These are phyloP conservation scores for Yamadazyma siamensis DNA, from an alignment of 1,139 yeast species.

Conservation along the genomic window DNA sequence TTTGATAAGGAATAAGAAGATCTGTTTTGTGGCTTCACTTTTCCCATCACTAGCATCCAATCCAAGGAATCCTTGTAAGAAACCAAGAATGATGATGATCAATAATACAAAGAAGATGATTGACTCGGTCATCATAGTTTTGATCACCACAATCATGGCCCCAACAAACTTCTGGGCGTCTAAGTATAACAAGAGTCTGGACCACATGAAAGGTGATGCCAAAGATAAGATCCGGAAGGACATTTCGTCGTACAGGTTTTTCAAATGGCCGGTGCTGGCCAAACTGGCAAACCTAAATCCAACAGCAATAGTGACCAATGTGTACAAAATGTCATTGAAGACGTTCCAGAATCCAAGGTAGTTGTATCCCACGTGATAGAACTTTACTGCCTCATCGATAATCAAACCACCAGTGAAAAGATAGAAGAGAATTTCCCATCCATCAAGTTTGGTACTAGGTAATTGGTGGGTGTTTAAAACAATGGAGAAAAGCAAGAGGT, in stretches of 20 bases:
- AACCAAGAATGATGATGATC: slow-evolving; percentile 70
- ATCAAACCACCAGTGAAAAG: slow-evolving; percentile 65
- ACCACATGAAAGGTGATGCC: slow-evolving; percentile 88
- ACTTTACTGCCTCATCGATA: slow-evolving; percentile 63
- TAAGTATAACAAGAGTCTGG: slow-evolving; percentile 66
- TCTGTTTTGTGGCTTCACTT: slow-evolving; percentile 66
- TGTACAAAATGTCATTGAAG: slow-evolving; percentile 69
- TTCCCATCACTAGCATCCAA: slow-evolving; percentile 85
- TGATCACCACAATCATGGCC: slow-evolving; percentile 80
- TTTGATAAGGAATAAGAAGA: slow-evolving; percentile 62
- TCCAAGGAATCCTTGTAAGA: slow-evolving; percentile 83
- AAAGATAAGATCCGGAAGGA: slow-evolving; percentile 73
- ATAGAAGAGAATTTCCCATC: slow-evolving; percentile 56
- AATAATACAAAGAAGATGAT: slow-evolving; percentile 73
- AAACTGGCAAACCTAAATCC: slow-evolving; percentile 55
- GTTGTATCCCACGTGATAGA: slow-evolving; percentile 71
- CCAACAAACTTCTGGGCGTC: slow-evolving; percentile 85
- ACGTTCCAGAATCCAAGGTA: slow-evolving; percentile 80
- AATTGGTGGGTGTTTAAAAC: slow-evolving; percentile 54
- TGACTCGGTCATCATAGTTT: slow-evolving; percentile 85
- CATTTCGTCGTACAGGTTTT: slow-evolving; percentile 52
- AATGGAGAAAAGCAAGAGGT: slow-evolving; percentile 58
- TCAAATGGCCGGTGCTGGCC: slow-evolving; percentile 19
- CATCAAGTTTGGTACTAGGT: slow-evolving; percentile 29
- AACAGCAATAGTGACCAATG: slow-evolving; percentile 51